Conservation (phyloP, 441 rosid genomes). For the Omphalea diandra region DNA sequence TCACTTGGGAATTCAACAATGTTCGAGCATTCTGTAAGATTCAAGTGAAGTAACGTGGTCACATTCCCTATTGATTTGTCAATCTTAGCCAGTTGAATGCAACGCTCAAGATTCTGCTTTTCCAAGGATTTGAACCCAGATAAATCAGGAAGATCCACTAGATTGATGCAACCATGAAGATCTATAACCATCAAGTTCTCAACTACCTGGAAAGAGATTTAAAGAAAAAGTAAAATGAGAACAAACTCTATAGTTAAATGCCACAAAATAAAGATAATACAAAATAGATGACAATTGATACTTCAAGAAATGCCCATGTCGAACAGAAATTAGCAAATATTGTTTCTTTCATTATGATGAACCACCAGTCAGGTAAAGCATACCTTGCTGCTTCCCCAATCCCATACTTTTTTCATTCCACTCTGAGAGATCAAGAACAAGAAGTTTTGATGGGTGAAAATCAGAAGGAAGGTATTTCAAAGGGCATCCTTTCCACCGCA, state of each 20-base stretch:
- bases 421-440: conserved; percentile 72
- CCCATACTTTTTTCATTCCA: conserved; percentile 34
- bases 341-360: no score
- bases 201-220: conserved; percentile 3
- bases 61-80: conserved; percentile 32
- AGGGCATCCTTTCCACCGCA: conserved; percentile 67
- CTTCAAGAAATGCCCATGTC: not conserved
- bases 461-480: conserved; percentile 44
- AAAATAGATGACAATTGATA: not conserved
- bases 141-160: conserved; percentile 40
- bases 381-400: conserved; percentile 32
- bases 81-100: conserved; percentile 22
- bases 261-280: not conserved
- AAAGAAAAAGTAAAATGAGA: no score
- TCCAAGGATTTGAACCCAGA: conserved; percentile 36
- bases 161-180: conserved; percentile 24
- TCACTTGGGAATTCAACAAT: conserved; percentile 32
- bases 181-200: conserved; percentile 26
- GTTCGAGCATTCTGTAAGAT: conserved; percentile 25
- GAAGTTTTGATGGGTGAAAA: conserved; percentile 36
- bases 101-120: conserved; percentile 28
- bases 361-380: no score
- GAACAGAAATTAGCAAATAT: no score
- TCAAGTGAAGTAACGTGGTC: conserved; percentile 24
- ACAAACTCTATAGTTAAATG: not conserved